Percentiles rank a stretch among this genome's conserved stretches.
Conservation (phyloP, 257 asterid species). For the Nicotiana tabacum region DNA sequence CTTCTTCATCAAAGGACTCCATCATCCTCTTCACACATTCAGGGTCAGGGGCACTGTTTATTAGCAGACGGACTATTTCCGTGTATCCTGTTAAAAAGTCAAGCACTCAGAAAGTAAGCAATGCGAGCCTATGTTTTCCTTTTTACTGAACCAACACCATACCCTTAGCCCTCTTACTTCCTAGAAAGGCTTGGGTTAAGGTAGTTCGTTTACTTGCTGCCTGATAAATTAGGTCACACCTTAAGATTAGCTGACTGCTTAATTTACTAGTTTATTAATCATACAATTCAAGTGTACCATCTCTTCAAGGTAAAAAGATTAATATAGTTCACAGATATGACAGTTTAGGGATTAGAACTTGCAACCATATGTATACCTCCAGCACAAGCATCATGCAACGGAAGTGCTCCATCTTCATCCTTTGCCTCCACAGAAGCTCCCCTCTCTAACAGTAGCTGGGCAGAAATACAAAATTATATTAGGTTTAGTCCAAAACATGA, state of each 20-base stretch:
- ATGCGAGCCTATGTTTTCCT: neutral
- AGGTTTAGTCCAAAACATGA: neutral
- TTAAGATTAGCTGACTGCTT: neutral
- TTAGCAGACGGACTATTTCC: conserved; percentile 53
- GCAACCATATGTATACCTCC: conserved; percentile 45
- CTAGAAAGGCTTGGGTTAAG: neutral
- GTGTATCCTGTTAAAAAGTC: conserved; percentile 41
- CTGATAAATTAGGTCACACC: neutral
- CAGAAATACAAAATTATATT: neutral
- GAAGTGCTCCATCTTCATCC: conserved; percentile 80
- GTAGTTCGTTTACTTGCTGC: neutral
- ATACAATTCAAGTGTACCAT: neutral
- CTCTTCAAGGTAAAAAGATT: neutral
- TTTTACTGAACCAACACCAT: neutral
- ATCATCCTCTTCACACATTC: conserved; percentile 55
- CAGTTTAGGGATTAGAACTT: neutral
- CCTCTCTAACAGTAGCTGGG: conserved; percentile 68
- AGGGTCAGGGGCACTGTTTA: conserved; percentile 37
- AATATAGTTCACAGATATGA: neutral
- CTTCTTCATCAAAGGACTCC: conserved; percentile 66
- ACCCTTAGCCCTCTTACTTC: neutral
- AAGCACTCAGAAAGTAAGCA: neutral
- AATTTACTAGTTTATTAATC: neutral
- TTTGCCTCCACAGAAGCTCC: conserved; percentile 65
- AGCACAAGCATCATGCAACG: conserved; percentile 89